Evolutionary conservation across 495 filamentous ascomycete species (phyloP), one percentile per base, ranked within the genome.

Genomic region (Staphylotrichum tortipilum): DNA sequence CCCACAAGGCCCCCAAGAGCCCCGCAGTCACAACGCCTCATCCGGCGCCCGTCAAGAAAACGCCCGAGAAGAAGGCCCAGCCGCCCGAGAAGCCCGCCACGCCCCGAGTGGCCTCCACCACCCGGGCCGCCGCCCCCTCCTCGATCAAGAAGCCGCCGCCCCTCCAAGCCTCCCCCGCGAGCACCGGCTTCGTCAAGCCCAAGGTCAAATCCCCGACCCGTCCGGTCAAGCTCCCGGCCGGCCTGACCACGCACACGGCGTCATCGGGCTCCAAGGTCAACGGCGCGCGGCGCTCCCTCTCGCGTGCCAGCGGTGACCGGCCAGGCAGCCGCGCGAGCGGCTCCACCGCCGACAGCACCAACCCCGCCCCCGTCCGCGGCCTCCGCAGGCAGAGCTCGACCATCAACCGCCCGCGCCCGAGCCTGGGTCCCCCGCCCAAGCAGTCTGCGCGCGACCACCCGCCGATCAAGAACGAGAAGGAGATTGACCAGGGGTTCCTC

Each of bases 401-500:
- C 50, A 59, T 66, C 47, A 61, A 57, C 50, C 64, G 70, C 40
- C 53, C 69, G 21, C 68, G 75, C 37, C 74, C 75, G 1, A 77
- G 75, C 44, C 50, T 78, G 15, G 76, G 75, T 8, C 70, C 61
- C 11, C 75, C 75, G 18, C 75, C 76, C 11, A 73, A 75, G 44
- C 62, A 60, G 48, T 15, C 57, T 24, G 49, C 60, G 14, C 61
- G 69, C 59, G 70, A 78, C 12, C 63, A 71, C 18, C 66, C 71
- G 2, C 50, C 61, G 4, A 49, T 55, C 3, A 72, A 68, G 51
- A 71, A 60, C 39, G 70, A 74, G 31, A 63, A 59, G 45, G 62
- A 79, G 1, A 73, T 83, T 3, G 82, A 86, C 57, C 84, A 89
- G 46, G 68, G 83, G 3, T 96, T 96, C 68, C 73, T 96, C 14